Percentiles rank a stretch among this genome's conserved stretches.
These are phyloP conservation scores for Xylariaceae sp. DNA, from an alignment of 2,329 filamentous ascomycete genomes.

Conservation along the genomic window DNA sequence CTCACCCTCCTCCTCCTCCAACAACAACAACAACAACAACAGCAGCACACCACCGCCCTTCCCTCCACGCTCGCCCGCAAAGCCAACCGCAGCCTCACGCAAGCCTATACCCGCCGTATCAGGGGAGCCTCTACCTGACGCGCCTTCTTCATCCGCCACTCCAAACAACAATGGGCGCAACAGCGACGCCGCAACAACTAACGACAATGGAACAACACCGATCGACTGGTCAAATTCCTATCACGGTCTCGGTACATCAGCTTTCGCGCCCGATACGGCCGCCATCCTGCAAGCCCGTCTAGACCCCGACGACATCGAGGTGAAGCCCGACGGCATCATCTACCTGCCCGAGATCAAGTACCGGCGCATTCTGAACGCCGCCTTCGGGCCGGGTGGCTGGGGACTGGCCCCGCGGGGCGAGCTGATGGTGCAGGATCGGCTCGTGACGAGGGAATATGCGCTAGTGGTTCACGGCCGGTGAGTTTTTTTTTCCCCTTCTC, in stretches of 20 bases:
- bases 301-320: conserved; percentile 80
- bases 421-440: conserved; percentile 80
- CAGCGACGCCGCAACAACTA: neutral
- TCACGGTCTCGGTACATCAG: conserved; percentile 74
- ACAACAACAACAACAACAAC: too few relatives aligned
- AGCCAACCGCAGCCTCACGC: conserved; percentile 20
- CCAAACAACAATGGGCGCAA: neutral
- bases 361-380: conserved; percentile 83
- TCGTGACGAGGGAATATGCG: conserved; percentile 89
- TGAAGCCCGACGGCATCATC: conserved; percentile 96
- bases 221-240: conserved; percentile 85
- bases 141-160: conserved; percentile 13
- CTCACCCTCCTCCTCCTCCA: conserved; percentile 17
- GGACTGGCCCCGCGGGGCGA: conserved; percentile 88
- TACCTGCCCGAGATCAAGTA: conserved; percentile 99
- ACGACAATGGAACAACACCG: conserved; percentile 21
- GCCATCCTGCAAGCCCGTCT: conserved; percentile 73
- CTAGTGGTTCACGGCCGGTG: conserved; percentile 88
- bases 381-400: conserved; percentile 96
- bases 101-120: conserved; percentile 40
- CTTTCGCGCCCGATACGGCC: conserved; percentile 74
- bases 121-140: conserved; percentile 40
- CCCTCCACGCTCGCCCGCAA: conserved; percentile 24
- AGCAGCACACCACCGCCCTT: conserved; percentile 7
- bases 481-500: conserved; percentile 41